Base-by-base conservation (phyloP, 225 moss, liverwort and hornwort species). In the Antitrichia curtipendula region DNA sequence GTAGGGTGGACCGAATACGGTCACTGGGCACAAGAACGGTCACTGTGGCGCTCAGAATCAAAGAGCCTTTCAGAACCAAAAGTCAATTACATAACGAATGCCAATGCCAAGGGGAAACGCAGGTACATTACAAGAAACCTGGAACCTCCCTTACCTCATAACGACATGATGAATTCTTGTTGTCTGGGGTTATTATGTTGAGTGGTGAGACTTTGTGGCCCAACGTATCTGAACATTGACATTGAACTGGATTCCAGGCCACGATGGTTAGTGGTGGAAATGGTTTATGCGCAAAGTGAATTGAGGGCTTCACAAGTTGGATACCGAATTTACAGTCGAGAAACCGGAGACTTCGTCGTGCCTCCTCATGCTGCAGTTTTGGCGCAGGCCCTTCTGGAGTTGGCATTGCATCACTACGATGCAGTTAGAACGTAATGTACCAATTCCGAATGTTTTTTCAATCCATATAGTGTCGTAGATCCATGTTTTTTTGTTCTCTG, bases 321-420 rank as follows among this genome's bases (percentile, higher is more conserved):
- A 82, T 99, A 97, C 78, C 96, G 99, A 85, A 88, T 89, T 80
- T 92, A 92, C 61, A 93, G 91, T 82, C 90, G 90, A 85, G 95
- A 94, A 19, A 84, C 93, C 84, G 89, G 90, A 78, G 89, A 86
- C 62, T 91, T 90, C 87, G 91, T 95, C 87, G 95, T 94, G 85
- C 96, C 97, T 78, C 63, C 89, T 85, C 95, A 96, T 89, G 93
- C 92, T 83, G 76, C 87, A 84, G 36, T 89, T 41, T 87, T 99
- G 87, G 73, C 95, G 60, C 89, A 87, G 79, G 96, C 95, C 87
- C 95, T 99, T 79, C 84, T 99, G 73, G 90, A 86, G 69, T 90
- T 99, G 82, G 95, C 95, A 86, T 90, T 99, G 93, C 97, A 97
- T 90, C 97, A 92, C 77, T 99, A 99, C 84, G 99, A 99, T 89